Percentiles rank a stretch among this genome's conserved stretches.
Evolutionary conservation across 1,284 basidiomycete species (phyloP).

Genomic region (Wolfiporia cocos): DNA sequence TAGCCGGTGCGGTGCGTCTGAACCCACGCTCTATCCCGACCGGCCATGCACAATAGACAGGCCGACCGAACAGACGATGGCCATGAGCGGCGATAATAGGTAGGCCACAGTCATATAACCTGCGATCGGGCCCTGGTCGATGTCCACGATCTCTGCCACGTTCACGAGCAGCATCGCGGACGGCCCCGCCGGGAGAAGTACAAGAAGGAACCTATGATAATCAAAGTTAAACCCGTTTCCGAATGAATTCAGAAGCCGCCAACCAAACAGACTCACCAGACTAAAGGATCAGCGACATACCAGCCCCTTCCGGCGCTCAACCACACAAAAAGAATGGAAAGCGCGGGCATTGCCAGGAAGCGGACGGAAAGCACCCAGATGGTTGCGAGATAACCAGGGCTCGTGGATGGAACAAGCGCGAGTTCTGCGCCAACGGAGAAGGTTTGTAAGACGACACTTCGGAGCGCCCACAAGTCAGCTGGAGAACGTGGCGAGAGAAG

Average conservation of each 20-base stretch:
- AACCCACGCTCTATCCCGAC: too few species aligned
- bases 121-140: constrained; percentile 25
- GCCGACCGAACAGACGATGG: constrained; percentile 22
- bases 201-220: constrained; percentile 24
- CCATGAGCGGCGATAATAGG: constrained; percentile 25
- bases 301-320: constrained; percentile 22
- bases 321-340: constrained; percentile 24
- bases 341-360: constrained; percentile 24
- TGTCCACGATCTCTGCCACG: constrained; percentile 25
- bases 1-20: too few species aligned
- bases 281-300: constrained; percentile 26
- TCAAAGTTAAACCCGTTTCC: not conserved
- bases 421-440: constrained; percentile 27
- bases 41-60: constrained; percentile 16
- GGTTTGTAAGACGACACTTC: constrained; percentile 24
- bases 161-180: constrained; percentile 28
- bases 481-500: not conserved
- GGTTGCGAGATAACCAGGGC: constrained; percentile 17
- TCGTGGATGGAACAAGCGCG: constrained; percentile 18
- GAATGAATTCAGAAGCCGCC: not conserved
- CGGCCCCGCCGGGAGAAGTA: constrained; percentile 25
- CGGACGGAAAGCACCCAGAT: constrained; percentile 23
- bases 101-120: constrained; percentile 28
- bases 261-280: constrained; percentile 18
- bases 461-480: not conserved